Evolutionary conservation across 176 grass and related monocot genomes (phyloP).

Genomic region (Alloteropsis semialata): DNA sequence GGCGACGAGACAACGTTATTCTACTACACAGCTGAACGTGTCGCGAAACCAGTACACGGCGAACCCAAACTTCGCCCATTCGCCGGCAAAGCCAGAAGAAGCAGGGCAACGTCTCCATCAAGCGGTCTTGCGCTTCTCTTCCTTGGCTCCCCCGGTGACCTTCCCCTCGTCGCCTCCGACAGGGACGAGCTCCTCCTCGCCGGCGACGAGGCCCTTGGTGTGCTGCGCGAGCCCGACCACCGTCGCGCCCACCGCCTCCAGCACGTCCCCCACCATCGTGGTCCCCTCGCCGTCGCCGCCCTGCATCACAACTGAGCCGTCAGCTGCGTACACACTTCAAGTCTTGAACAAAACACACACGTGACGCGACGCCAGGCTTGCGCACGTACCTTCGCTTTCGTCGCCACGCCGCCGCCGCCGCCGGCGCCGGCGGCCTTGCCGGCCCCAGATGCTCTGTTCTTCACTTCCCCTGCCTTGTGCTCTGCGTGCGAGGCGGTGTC

Average conservation of each 20-base stretch:
- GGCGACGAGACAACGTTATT: neutral
- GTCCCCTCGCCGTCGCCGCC: neutral
- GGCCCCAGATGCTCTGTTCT: neutral
- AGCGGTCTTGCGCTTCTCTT: conserved; percentile 26
- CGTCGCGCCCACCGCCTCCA: conserved; percentile 62
- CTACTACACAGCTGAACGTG: neutral
- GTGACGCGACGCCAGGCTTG: neutral
- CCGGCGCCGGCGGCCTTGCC: neutral
- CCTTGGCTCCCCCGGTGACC: neutral
- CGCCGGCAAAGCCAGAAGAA: neutral
- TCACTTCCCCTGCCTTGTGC: conserved; percentile 2
- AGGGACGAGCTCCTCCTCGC: conserved; percentile 44
- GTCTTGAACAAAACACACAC: neutral
- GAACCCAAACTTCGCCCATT: neutral
- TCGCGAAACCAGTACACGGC: neutral
- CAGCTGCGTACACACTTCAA: conserved; percentile 14
- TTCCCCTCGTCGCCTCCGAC: neutral
- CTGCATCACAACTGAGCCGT: conserved; percentile 22
- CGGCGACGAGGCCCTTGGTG: conserved; percentile 60
- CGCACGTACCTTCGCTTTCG: conserved; percentile 34
- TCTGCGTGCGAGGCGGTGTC: neutral
- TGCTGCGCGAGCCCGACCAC: conserved; percentile 52
- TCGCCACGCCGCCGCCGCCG: neutral
- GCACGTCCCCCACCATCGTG: conserved; percentile 42
- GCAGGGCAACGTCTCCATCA: neutral